Conservation (phyloP, 352 stramenopile genomes). For the Hyaloperonospora brassicae region DNA sequence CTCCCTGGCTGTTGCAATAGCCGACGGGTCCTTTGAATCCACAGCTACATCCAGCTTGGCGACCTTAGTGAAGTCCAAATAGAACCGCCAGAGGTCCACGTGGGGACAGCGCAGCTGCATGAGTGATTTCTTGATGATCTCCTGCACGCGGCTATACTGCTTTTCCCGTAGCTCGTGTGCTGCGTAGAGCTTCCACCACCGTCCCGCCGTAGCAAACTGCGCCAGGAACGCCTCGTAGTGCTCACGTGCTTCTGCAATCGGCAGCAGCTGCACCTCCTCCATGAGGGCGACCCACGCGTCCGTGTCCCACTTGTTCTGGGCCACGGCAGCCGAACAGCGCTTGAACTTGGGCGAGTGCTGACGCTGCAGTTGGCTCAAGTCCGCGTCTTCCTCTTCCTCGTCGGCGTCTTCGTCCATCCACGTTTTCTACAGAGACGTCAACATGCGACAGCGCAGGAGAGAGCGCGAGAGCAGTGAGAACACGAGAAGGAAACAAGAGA, state of each 20-base stretch:
- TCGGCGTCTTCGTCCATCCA: slow-evolving; percentile 78
- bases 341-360: slow-evolving; percentile 58
- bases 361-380: slow-evolving; percentile 51
- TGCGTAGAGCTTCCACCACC: slow-evolving; percentile 82
- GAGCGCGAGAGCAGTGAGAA: no score
- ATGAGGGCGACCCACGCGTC: slow-evolving; percentile 76
- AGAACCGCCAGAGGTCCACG: slow-evolving; percentile 83
- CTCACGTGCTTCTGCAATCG: slow-evolving; percentile 48
- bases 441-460: background rate
- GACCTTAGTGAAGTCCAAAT: slow-evolving; percentile 83
- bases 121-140: slow-evolving; percentile 85
- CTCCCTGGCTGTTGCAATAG: slow-evolving; percentile 52
- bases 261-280: slow-evolving; percentile 66
- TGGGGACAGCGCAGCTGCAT: slow-evolving; percentile 77
- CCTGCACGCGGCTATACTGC: slow-evolving; percentile 78
- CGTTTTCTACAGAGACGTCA: slow-evolving; percentile 34
- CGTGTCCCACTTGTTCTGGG: slow-evolving; percentile 57
- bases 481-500: background rate
- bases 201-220: slow-evolving; percentile 65
- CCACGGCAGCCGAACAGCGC: slow-evolving; percentile 40
- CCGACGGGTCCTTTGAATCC: slow-evolving; percentile 44
- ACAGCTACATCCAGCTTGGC: slow-evolving; percentile 72
- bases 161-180: slow-evolving; percentile 82
- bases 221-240: slow-evolving; percentile 76
- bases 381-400: slow-evolving; percentile 77